A percentile compares a stretch with the other conserved stretches of the same genome.
Evolutionary conservation across 345 rosid species (phyloP).

Genomic region (Barbarea vulgaris): DNA sequence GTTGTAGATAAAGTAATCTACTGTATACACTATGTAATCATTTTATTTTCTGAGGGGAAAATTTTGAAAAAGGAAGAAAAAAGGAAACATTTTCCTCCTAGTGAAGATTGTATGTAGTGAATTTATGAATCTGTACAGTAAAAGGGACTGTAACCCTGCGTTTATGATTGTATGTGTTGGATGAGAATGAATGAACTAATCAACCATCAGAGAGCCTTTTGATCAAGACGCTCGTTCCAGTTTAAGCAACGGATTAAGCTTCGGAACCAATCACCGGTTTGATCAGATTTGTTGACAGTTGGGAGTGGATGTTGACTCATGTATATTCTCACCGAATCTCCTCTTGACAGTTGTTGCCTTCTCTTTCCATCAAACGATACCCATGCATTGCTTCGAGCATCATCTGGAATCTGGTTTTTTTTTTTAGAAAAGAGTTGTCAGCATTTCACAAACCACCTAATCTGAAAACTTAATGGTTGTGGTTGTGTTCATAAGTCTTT

Average conservation of each 20-base stretch:
- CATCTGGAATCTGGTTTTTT: slow-evolving; percentile 72
- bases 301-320: slow-evolving; percentile 99
- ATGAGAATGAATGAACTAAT: background rate
- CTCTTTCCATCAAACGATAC: slow-evolving; percentile 98
- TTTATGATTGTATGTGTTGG: slow-evolving; percentile 10
- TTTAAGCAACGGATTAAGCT: slow-evolving; percentile 95
- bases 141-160: slow-evolving; percentile 24
- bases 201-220: slow-evolving; percentile 61
- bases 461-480: background rate
- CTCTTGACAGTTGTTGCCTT: slow-evolving; percentile 95
- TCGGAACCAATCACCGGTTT: slow-evolving; percentile 96
- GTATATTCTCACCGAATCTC: slow-evolving; percentile 79
- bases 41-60: background rate
- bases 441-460: slow-evolving; percentile 11
- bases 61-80: background rate
- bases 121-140: slow-evolving; percentile 36
- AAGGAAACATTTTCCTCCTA: background rate
- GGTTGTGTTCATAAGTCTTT: background rate
- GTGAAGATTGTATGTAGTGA: slow-evolving; percentile 12
- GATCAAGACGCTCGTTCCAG: slow-evolving; percentile 97
- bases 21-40: background rate
- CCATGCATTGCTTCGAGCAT: slow-evolving; percentile 98
- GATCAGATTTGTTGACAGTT: slow-evolving; percentile 90
- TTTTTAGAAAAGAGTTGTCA: background rate
- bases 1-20: background rate